Evolutionary conservation across 306 rosid genomes (phyloP), one percentile per base, ranked within the genome.

Genomic region (Hippophae tibetana): DNA sequence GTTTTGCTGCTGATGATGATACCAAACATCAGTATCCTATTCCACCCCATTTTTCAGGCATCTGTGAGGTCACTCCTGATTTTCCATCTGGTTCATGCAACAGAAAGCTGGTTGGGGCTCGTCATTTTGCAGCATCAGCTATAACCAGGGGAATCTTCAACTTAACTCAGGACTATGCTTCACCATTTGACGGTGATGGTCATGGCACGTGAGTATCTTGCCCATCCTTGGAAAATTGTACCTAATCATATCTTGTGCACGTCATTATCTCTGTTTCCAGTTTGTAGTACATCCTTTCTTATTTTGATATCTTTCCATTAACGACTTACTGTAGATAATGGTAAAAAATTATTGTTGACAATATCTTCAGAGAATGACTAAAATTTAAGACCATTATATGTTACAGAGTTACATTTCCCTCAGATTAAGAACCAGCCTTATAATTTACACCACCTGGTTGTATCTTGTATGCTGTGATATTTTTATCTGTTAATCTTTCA

Each of bases 11-110:
- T 55, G 97, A 88, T 56, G 68, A 50, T 46, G 65, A 63, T 31
- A 69, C 77, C 57, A 73, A 62, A 23, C 76, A 61, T 62, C 73
- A 69, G 1, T 93, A 81, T 78, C 97, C 97, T 13, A 75, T 93
- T 84, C 99, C 97, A 2, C 70, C 81, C 44, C 96, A 79, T 69
- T 93, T 78, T 74, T 82, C 86, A 40, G 99, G 99, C 47, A 59
- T 86, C 63, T 93, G 99, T 47, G 99, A 93, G 85, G 99, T 93
- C 66, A 86, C 95, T 64, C 84, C 67, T 2, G 99, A 93, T 81
- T 93, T 93, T 63, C 99, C 97, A 13, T 93, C 99, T 38, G 99
- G 94, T 57, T 93, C 99, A 42, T 93, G 99, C 80, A 93, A 88
- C 60, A 78, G 99, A 79, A 93, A 93, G 83, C 97, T 93, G 65